Evolutionary conservation across 768 basidiomycete species (phyloP).

Genomic region (Xanthoconium purpureum): DNA sequence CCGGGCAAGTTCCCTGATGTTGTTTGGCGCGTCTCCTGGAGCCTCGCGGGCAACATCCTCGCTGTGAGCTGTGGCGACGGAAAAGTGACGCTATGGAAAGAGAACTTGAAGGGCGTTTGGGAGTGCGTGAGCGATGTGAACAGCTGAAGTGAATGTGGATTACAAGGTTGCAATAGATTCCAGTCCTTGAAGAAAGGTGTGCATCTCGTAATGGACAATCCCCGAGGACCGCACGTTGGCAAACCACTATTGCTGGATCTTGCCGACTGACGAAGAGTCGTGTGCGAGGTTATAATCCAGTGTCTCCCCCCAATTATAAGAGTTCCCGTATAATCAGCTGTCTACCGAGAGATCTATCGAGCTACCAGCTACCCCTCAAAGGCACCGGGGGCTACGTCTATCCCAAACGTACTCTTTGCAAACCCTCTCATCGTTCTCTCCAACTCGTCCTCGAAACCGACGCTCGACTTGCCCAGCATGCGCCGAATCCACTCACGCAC

Average conservation of each 20-base stretch:
- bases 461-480: constrained; percentile 37
- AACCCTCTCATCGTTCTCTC: constrained; percentile 71
- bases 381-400: constrained; percentile 60
- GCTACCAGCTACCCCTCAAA: constrained; percentile 45
- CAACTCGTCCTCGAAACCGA: constrained; percentile 78
- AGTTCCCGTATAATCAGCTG: no score
- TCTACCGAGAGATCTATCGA: not conserved
- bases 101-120: constrained; percentile 91
- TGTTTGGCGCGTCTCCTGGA: constrained; percentile 99
- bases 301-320: no score
- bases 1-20: constrained; percentile 92
- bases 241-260: no score
- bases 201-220: no score
- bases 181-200: no score
- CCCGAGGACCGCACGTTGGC: no score
- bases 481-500: constrained; percentile 48
- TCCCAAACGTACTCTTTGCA: constrained; percentile 76
- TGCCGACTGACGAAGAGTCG: no score
- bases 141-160: constrained; percentile 44
- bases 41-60: constrained; percentile 90
- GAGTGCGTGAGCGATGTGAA: constrained; percentile 96
- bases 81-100: constrained; percentile 98
- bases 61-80: constrained; percentile 98
- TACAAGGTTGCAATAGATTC: no score
- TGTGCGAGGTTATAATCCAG: no score